These are phyloP conservation scores for Glaciozyma martinii DNA, from an alignment of 768 basidiomycete species.

Conservation along the genomic window DNA sequence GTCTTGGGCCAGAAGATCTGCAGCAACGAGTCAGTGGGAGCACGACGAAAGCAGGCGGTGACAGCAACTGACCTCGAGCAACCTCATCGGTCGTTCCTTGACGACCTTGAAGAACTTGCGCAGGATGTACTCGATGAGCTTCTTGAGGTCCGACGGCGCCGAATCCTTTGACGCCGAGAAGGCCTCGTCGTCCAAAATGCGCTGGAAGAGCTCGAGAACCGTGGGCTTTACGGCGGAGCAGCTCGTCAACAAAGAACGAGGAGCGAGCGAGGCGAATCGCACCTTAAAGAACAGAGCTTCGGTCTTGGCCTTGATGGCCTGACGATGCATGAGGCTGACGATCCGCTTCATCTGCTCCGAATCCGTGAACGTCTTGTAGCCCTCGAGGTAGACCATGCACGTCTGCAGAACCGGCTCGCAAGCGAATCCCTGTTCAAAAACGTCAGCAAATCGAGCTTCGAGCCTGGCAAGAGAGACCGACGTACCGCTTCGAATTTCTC, in stretches of 20 bases:
- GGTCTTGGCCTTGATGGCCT: slow-evolving; percentile 80
- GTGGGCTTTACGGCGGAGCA: slow-evolving; percentile 61
- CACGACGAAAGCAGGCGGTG: too few relatives aligned
- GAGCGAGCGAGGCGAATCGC: slow-evolving; percentile 33
- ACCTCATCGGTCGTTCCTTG: slow-evolving; percentile 70
- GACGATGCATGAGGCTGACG: slow-evolving; percentile 79
- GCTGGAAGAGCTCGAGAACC: slow-evolving; percentile 76
- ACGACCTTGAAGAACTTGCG: slow-evolving; percentile 90
- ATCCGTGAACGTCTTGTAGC: slow-evolving; percentile 68
- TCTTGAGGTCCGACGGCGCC: slow-evolving; percentile 70
- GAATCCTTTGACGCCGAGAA: slow-evolving; percentile 63
- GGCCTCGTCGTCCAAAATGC: slow-evolving; percentile 70
- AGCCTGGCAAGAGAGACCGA: slow-evolving; percentile 18
- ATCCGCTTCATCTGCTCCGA: slow-evolving; percentile 82
- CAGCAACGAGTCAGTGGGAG: background rate
- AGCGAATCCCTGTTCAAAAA: slow-evolving; percentile 65
- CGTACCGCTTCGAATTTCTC: slow-evolving; percentile 78
- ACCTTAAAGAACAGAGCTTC: slow-evolving; percentile 96
- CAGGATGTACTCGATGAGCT: slow-evolving; percentile 74
- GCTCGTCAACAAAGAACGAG: background rate
- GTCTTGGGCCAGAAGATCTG: slow-evolving; percentile 87
- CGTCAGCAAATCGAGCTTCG: background rate
- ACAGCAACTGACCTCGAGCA: slow-evolving; percentile 63
- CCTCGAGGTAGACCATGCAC: slow-evolving; percentile 66
- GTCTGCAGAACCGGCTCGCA: slow-evolving; percentile 76